Evolutionary conservation across 352 stramenopile species (phyloP), one percentile per base, ranked within the genome.

Genomic region (Pythium sukuiense): DNA sequence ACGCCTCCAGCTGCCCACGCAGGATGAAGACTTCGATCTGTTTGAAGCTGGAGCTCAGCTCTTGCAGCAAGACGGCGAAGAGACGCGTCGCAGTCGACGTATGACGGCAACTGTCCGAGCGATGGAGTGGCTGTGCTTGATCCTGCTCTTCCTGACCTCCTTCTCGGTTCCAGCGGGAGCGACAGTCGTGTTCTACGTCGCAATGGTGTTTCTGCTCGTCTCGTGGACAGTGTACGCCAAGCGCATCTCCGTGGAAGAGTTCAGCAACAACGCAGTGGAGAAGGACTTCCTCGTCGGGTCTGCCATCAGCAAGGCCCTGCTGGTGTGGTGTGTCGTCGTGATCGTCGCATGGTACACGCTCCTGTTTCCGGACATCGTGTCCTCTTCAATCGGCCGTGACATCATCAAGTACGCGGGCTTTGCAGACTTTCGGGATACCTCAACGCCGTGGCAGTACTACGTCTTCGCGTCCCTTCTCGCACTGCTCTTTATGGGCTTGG

Each of bases 211-310:
- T 14, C 69, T 83, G 2, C 72, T 96, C 26, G 59, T 89, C n/a
- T 70, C 72, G 29, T 94, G 86, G 76, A 93, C 85, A 13, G 77
- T 90, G 33, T 84, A 79, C 48, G 73, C 81, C 0, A 80, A 85
- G 58, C 74, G 79, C 37, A 76, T 94, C 57, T 83, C 74, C 3
- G 55, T 93, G 1, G 77, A 83, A 46, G 73, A 90, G 18, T 72
- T 96, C 24, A 49, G 50, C 11, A 35, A 53, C 20, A 53, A 55
- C 2, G 32, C 68, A 46, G 16, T 61, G 52, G 29, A 71, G 33
- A 58, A 54, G 26, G 63, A 76, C 16, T 73, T 72, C 26, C 88
- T 93, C 27, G 63, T 93, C n/a, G 83, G 79, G 0, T 60, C 71
- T 27, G 24, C 11, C 29, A 57, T 80, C 13, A 74, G 76, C 5